Evolutionary conservation across 1,284 basidiomycete genomes (phyloP).

Genomic region (Fistulinella cinereoalba): DNA sequence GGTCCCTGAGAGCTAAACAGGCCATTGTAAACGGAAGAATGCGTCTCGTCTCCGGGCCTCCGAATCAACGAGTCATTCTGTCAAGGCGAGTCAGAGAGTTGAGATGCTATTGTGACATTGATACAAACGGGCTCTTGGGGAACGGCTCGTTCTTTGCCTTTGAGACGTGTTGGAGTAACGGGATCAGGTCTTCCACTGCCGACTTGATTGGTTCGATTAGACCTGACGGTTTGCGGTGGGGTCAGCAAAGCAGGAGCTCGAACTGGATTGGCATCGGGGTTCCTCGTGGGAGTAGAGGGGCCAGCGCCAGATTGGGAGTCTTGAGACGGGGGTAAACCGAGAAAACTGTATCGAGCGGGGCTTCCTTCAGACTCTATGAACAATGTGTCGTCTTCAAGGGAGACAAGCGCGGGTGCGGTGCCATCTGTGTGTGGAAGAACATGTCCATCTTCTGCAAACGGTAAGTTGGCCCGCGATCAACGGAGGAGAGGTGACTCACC

Average conservation of each 20-base stretch:
- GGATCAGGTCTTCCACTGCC: constrained; percentile 1
- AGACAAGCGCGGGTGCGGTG: background rate
- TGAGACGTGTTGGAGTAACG: constrained; percentile 21
- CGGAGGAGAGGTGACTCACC: background rate
- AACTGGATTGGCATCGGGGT: too few species aligned
- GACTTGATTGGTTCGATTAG: too few species aligned
- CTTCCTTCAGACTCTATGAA: too few species aligned
- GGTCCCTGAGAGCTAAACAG: too few species aligned
- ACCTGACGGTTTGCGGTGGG: constrained; percentile 18
- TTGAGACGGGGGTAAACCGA: constrained; percentile 16
- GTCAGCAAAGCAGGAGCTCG: constrained; percentile 11
- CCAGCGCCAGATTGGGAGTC: background rate
- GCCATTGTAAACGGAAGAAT: too few species aligned
- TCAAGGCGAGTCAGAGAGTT: too few species aligned
- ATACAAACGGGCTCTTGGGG: too few species aligned
- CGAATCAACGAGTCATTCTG: too few species aligned
- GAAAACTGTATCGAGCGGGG: constrained; percentile 19
- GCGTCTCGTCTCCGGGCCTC: too few species aligned
- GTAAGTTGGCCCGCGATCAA: too few species aligned
- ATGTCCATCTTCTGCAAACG: background rate
- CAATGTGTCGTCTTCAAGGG: too few species aligned
- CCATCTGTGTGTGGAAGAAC: constrained; percentile 18
- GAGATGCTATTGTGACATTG: too few species aligned
- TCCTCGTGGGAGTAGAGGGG: constrained; percentile 13
- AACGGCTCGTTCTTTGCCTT: constrained; percentile 22